Percentiles rank a stretch among this genome's conserved stretches.
These are phyloP conservation scores for Reutealis trisperma DNA, from an alignment of 345 rosid genomes.

Conservation along the genomic window DNA sequence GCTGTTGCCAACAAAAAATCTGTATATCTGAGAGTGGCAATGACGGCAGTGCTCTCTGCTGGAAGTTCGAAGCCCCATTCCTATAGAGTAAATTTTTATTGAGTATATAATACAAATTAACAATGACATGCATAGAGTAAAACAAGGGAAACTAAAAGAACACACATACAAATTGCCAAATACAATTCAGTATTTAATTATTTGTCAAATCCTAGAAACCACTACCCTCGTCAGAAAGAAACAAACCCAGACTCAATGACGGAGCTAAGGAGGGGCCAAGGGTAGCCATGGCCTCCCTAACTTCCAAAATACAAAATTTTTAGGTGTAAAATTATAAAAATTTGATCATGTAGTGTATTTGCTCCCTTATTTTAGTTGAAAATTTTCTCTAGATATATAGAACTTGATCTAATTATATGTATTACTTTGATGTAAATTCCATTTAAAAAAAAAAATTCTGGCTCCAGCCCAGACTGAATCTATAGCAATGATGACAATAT, in stretches of 20 bases:
- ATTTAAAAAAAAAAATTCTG: no score
- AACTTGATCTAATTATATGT: no score
- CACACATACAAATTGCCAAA: neutral
- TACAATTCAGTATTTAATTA: neutral
- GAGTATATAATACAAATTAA: slow-evolving; percentile 9
- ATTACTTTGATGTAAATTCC: no score
- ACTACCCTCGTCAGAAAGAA: neutral
- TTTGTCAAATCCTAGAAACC: neutral
- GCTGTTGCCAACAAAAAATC: slow-evolving; percentile 95
- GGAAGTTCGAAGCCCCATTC: slow-evolving; percentile 74
- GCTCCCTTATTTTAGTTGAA: no score
- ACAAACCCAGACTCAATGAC: neutral
- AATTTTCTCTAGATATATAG: no score
- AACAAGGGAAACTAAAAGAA: neutral
- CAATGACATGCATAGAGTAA: neutral
- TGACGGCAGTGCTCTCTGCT: slow-evolving; percentile 48
- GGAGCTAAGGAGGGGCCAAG: no score
- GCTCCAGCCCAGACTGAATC: no score
- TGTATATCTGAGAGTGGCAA: slow-evolving; percentile 71
- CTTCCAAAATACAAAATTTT: no score
- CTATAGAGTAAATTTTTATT: slow-evolving; percentile 45
- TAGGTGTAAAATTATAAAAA: no score
- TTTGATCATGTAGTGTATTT: no score
- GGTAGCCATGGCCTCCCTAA: no score
- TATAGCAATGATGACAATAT: no score